phyloP scores from a whole-genome alignment of 2,329 filamentous ascomycete genomes.

The Ophiostoma pallidulum region DNA sequence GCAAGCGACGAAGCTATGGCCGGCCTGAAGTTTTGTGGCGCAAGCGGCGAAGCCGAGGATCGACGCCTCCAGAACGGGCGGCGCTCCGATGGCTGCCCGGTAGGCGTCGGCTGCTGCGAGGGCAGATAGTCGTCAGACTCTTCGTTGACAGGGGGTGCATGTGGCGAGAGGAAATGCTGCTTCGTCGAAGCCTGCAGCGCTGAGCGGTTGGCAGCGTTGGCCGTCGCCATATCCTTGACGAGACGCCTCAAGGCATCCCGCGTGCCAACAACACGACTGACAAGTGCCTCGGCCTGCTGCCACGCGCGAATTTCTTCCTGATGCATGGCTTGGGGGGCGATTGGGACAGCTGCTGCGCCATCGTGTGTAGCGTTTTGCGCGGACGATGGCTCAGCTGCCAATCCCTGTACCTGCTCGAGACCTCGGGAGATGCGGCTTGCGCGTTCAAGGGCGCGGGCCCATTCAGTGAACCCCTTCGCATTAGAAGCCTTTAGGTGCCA shows the following conservation, averaged over 20 bases:
- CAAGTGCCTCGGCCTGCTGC: constrained; percentile 74
- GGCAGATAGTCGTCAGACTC: constrained; percentile 49
- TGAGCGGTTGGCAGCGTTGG: constrained; percentile 33
- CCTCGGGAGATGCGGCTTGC: constrained; percentile 60
- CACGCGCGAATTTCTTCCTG: constrained; percentile 69
- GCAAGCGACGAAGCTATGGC: constrained; percentile 31
- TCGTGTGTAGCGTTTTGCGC: neutral
- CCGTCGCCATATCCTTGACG: constrained; percentile 67
- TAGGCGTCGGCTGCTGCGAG: constrained; percentile 25
- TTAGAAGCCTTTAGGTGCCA: constrained; percentile 88
- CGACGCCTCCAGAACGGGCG: constrained; percentile 91
- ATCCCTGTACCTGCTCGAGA: constrained; percentile 27
- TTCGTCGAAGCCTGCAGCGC: constrained; percentile 3
- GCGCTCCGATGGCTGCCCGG: constrained; percentile 40
- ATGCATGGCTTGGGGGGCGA: constrained; percentile 25
- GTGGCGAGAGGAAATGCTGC: constrained; percentile 31
- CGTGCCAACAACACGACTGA: constrained; percentile 78
- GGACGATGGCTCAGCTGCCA: neutral
- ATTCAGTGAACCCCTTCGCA: constrained; percentile 75
- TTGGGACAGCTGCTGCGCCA: constrained; percentile 14
- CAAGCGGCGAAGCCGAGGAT: constrained; percentile 44
- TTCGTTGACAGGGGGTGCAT: constrained; percentile 33
- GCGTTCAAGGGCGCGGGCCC: constrained; percentile 76
- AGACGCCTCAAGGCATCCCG: constrained; percentile 80
- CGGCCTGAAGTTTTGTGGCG: constrained; percentile 32